Conservation (phyloP, 768 basidiomycete genomes). For the Chalciporus pseudorubinellus region DNA sequence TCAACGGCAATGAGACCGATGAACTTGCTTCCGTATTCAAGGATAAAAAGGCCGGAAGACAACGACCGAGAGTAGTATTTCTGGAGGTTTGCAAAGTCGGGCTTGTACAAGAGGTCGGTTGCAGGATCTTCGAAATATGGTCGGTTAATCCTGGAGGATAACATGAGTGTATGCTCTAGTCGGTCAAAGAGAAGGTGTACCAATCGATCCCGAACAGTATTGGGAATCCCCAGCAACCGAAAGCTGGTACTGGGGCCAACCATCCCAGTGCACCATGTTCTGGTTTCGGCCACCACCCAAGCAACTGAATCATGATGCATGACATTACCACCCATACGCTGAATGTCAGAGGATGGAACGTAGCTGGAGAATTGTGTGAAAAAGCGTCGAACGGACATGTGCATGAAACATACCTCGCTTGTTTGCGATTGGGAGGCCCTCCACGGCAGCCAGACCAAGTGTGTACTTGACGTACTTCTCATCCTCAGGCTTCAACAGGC, state of each 20-base stretch:
- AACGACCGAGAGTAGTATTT: constrained; percentile 58
- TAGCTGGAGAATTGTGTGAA: constrained; percentile 30
- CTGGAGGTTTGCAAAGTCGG: constrained; percentile 53
- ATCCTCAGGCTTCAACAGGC: constrained; percentile 49
- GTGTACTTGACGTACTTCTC: constrained; percentile 60
- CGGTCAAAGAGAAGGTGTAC: constrained; percentile 34
- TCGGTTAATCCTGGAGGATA: constrained; percentile 58
- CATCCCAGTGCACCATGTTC: constrained; percentile 46
- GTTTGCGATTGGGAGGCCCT: constrained; percentile 67
- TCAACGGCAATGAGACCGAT: constrained; percentile 73
- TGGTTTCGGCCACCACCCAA: constrained; percentile 67
- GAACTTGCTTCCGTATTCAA: constrained; percentile 56
- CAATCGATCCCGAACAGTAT: constrained; percentile 70
- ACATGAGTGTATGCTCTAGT: background rate
- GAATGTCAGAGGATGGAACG: constrained; percentile 60
- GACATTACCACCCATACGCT: constrained; percentile 62
- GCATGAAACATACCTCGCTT: constrained; percentile 41
- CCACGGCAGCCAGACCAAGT: constrained; percentile 65
- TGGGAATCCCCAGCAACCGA: constrained; percentile 61
- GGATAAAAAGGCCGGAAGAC: constrained; percentile 67
- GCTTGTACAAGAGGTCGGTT: constrained; percentile 48
- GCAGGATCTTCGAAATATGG: constrained; percentile 59
- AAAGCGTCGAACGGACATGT: background rate
- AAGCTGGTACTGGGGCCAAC: constrained; percentile 60
- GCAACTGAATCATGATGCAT: constrained; percentile 52